These are phyloP conservation scores for Candida maltosa DNA, from an alignment of 805 yeast genomes.

Conservation along the genomic window DNA sequence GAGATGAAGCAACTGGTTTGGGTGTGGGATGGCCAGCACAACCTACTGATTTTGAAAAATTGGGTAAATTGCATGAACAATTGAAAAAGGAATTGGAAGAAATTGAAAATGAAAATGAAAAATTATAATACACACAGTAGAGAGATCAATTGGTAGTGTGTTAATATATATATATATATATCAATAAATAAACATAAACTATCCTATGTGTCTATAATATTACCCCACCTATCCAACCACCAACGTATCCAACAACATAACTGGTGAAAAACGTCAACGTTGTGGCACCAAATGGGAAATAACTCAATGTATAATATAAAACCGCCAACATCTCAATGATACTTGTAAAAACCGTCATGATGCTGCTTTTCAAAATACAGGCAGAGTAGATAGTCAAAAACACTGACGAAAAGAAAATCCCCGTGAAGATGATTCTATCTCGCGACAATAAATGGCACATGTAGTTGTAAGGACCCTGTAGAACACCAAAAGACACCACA, in stretches of 20 bases:
- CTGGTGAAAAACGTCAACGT: conserved; percentile 53
- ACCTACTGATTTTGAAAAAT: conserved; percentile 68
- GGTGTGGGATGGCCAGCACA: conserved; percentile 94
- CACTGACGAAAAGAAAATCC: conserved; percentile 78
- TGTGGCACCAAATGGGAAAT: conserved; percentile 93
- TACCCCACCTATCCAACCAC: conserved; percentile 47
- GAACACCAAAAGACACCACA: conserved; percentile 82
- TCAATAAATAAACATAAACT: not conserved
- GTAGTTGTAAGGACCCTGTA: conserved; percentile 90
- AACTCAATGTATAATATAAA: conserved; percentile 84
- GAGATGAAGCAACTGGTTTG: conserved; percentile 68
- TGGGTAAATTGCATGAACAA: conserved; percentile 65
- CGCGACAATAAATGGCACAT: conserved; percentile 68
- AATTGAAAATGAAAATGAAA: conserved; percentile 10
- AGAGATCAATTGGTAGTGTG: too few relatives aligned
- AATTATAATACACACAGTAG: not conserved
- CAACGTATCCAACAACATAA: conserved; percentile 40
- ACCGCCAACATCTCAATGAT: conserved; percentile 80
- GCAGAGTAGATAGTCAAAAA: conserved; percentile 76
- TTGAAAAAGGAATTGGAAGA: conserved; percentile 23
- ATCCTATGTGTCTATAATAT: conserved; percentile 4
- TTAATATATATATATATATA: conserved; percentile 1
- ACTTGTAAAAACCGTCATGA: conserved; percentile 74
- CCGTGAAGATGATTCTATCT: conserved; percentile 75
- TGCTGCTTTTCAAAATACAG: conserved; percentile 60